Conservation (phyloP, 73 alveolate species). For the Tetrahymena borealis region DNA sequence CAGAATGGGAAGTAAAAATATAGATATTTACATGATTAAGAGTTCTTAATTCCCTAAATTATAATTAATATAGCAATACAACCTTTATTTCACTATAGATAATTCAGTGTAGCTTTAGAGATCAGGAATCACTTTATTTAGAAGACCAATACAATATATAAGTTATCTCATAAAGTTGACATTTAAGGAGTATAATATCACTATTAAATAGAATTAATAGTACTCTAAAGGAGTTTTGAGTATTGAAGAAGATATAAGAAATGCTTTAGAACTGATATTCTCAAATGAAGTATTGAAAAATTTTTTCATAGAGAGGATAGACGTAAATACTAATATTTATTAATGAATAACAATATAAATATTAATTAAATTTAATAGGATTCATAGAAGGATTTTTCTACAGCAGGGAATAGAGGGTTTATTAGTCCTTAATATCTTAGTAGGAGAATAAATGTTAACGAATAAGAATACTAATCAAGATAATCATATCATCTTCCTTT, state of each 20-base stretch:
- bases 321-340: neutral
- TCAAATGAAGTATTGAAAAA: neutral
- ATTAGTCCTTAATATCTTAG: neutral
- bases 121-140: neutral
- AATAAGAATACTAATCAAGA: neutral
- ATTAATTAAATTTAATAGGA: neutral
- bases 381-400: neutral
- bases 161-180: neutral
- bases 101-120: neutral
- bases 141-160: neutral
- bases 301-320: neutral
- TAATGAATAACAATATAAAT: neutral
- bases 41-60: neutral
- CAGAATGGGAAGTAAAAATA: neutral
- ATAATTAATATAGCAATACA: neutral
- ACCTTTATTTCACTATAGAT: neutral
- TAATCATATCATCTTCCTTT: neutral
- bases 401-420: neutral
- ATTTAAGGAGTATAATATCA: neutral
- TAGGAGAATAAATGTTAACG: neutral
- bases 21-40: no score
- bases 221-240: neutral
- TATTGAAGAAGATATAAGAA: neutral
- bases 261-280: neutral
- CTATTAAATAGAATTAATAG: neutral